These are phyloP conservation scores for Actinomortierella wolfii DNA, from an alignment of 371 early-diverging fungal species.

Conservation along the genomic window DNA sequence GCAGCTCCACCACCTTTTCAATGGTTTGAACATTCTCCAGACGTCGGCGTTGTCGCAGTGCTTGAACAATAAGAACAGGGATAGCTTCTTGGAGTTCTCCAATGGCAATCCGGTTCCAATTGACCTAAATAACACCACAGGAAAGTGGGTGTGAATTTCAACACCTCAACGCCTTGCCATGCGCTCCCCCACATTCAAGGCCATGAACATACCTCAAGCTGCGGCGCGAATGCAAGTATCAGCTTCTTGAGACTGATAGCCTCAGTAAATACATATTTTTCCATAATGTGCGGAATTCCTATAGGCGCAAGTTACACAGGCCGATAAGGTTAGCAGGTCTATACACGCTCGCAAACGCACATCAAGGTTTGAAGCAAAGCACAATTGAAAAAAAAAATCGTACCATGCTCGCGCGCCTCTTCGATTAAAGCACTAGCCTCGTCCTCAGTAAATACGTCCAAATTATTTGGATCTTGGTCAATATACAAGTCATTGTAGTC, in stretches of 20 bases:
- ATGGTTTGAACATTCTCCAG: slow-evolving; percentile 67
- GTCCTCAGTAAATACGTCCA: slow-evolving; percentile 20
- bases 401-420: slow-evolving; percentile 30
- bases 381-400: background rate
- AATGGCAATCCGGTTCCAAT: too few relatives aligned
- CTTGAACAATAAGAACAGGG: slow-evolving; percentile 44
- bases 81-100: too few relatives aligned
- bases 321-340: too few relatives aligned
- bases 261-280: slow-evolving; percentile 16
- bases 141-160: too few relatives aligned
- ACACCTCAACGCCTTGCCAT: too few relatives aligned
- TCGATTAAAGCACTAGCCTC: slow-evolving; percentile 13
- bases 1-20: slow-evolving; percentile 73
- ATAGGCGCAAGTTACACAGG: background rate
- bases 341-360: too few relatives aligned
- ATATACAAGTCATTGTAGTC: slow-evolving; percentile 3
- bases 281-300: slow-evolving; percentile 23
- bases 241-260: slow-evolving; percentile 18
- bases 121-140: too few relatives aligned
- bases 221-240: slow-evolving; percentile 6
- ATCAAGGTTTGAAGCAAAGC: background rate
- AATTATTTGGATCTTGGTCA: slow-evolving; percentile 20
- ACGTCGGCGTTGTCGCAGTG: slow-evolving; percentile 62
- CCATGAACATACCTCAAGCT: too few relatives aligned
- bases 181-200: too few relatives aligned